Percentiles rank a stretch among this genome's conserved stretches.
Evolutionary conservation across 1,139 yeast genomes (phyloP).

Genomic region (Zygosaccharomyces sapae): DNA sequence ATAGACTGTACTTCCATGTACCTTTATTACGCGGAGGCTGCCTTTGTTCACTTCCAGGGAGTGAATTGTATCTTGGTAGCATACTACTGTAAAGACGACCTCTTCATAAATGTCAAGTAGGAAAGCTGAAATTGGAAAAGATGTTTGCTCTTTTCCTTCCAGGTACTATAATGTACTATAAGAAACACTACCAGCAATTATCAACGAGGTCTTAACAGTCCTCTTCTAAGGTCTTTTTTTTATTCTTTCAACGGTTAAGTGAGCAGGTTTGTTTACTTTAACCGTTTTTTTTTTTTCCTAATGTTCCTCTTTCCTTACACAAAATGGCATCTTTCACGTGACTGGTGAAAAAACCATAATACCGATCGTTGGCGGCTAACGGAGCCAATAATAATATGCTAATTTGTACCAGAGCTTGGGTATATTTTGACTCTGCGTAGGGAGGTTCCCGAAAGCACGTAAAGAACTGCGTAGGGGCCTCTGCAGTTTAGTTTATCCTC

Average conservation of each 20-base stretch:
- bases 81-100: conserved; percentile 8
- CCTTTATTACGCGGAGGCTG: not conserved
- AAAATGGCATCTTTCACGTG: not conserved
- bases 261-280: not conserved
- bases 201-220: not conserved
- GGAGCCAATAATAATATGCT: no score
- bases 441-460: conserved; percentile 8
- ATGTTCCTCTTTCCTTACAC: conserved; percentile 2
- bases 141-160: not conserved
- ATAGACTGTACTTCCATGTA: not conserved
- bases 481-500: conserved; percentile 11
- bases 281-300: not conserved
- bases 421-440: conserved; percentile 45
- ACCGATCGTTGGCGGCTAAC: not conserved
- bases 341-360: not conserved
- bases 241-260: no score
- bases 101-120: conserved; percentile 7
- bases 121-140: not conserved
- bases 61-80: conserved; percentile 11
- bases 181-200: not conserved
- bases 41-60: conserved; percentile 6
- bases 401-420: conserved; percentile 62
- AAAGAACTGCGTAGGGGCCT: conserved; percentile 19
- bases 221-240: no score
- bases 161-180: not conserved